Percentiles rank a stretch among this genome's conserved stretches.
Evolutionary conservation across 768 basidiomycete species (phyloP).

Genomic region (Kondoa malvinella): DNA sequence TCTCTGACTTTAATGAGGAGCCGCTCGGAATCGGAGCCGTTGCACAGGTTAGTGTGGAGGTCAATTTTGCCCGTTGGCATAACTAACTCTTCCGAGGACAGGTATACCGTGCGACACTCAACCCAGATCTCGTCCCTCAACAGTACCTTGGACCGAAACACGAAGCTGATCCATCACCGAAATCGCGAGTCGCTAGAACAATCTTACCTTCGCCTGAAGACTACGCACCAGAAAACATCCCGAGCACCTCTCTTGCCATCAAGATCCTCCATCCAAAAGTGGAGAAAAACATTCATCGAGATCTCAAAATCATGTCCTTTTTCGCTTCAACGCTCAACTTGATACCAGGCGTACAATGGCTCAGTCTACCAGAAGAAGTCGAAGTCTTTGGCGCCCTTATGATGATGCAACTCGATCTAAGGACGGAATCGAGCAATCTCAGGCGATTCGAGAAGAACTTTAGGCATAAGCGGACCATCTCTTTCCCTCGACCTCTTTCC

Average conservation of each 20-base stretch:
- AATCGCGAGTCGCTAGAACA: constrained; percentile 9
- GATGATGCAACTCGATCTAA: constrained; percentile 78
- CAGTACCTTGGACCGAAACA: constrained; percentile 65
- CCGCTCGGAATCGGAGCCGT: constrained; percentile 99
- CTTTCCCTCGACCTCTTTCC: constrained; percentile 73
- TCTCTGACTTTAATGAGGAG: constrained; percentile 65
- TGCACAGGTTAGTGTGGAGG: constrained; percentile 47
- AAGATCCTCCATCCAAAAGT: constrained; percentile 88
- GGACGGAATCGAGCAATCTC: constrained; percentile 77
- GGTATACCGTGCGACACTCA: constrained; percentile 80
- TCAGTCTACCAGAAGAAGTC: constrained; percentile 89
- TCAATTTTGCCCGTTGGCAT: background rate
- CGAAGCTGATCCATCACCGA: constrained; percentile 17
- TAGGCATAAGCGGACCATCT: constrained; percentile 51
- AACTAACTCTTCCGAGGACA: no score
- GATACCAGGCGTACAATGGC: constrained; percentile 87
- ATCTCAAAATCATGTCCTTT: constrained; percentile 86
- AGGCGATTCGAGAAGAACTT: constrained; percentile 74
- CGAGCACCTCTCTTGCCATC: constrained; percentile 76
- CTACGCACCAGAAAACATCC: constrained; percentile 47
- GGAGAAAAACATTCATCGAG: constrained; percentile 60
- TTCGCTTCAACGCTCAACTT: constrained; percentile 62
- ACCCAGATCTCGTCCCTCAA: constrained; percentile 64
- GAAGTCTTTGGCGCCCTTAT: constrained; percentile 90
- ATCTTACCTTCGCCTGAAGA: constrained; percentile 22